Evolutionary conservation across 2,329 filamentous ascomycete genomes (phyloP), one percentile per base, ranked within the genome.

Genomic region (Cercospora citrullina): DNA sequence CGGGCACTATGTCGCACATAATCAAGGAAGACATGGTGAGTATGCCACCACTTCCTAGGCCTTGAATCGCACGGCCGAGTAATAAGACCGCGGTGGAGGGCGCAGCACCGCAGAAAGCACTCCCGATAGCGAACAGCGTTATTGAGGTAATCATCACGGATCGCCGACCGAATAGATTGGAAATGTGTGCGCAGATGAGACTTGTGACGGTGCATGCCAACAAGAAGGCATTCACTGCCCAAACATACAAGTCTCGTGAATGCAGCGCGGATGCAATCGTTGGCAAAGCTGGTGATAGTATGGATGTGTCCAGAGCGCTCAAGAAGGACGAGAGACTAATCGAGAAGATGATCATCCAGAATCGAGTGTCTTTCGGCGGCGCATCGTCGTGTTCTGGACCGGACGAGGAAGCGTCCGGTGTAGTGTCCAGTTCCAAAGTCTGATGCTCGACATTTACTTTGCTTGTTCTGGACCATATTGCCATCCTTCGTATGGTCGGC

Each of bases 91-190:
- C 80, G 70, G 89, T 85, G 68, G 58, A 55, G 81, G 86, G 64
- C 81, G 80, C 12, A 85, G 80, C 31, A 87, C 72, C 2, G 82
- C 64, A 89, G 77, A 55, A 85, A 88, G 26, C 86, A 90, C 87
- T 18, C 12, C 59, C 59, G 59, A 61, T 67, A 64, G 66, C 89
- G 86, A 23, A 89, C 21, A 89, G 79, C 18, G 84, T 78, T 66
- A 89, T 89, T 14, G 87, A 87, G 3, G 84, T 71, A 14, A 90
- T 79, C 36, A 90, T 79, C 61, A 89, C 83, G n/a, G 84, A 85
- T 72, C 90, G 90, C 4, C 81, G 12, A 84, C 86, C 77, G 87
- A 82, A 66, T 72, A 85, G 84, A 64, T 85, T 70, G 3, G 80
- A 78, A 64, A 84, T 80, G 73, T 85, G 77, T 33, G 75, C 75